Conservation (phyloP, 148 eudicot genomes). For the Fagopyrum esculentum region DNA sequence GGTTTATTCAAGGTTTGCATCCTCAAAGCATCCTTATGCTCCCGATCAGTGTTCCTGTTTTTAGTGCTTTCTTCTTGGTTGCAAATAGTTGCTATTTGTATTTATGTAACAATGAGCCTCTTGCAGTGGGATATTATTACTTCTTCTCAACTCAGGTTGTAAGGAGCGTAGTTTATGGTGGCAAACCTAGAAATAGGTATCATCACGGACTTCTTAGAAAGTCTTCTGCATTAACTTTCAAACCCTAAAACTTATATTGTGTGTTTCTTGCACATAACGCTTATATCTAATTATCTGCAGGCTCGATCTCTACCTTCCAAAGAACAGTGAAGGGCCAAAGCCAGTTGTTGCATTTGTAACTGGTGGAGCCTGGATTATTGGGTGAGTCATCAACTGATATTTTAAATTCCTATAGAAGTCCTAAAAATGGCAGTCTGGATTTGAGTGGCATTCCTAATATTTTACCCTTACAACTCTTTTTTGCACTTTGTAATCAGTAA, state of each 20-base stretch:
- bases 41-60: not conserved
- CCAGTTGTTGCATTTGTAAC: slow-evolving; percentile 80
- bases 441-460: not conserved
- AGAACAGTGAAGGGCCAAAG: slow-evolving; percentile 40
- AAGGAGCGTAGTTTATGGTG: slow-evolving; percentile 55
- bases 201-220: not conserved
- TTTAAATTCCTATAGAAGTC: not conserved
- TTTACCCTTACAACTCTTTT: slow-evolving; percentile 2
- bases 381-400: slow-evolving; percentile 30
- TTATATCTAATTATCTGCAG: slow-evolving; percentile 27
- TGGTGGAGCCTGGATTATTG: slow-evolving; percentile 85
- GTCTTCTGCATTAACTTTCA: slow-evolving; percentile 9
- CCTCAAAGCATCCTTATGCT: slow-evolving; percentile 5
- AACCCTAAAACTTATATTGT: not conserved
- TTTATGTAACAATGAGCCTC: slow-evolving; percentile 1
- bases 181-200: slow-evolving; percentile 62
- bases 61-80: not conserved
- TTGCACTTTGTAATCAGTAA: not conserved
- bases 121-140: slow-evolving; percentile 62
- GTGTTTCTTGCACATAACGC: not conserved
- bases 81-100: slow-evolving; percentile 5
- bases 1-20: slow-evolving; percentile 56
- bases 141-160: slow-evolving; percentile 50
- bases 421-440: not conserved
- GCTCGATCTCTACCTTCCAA: slow-evolving; percentile 68